Conservation (phyloP, 2,329 filamentous ascomycete species). For the Amylocarpus encephaloides region DNA sequence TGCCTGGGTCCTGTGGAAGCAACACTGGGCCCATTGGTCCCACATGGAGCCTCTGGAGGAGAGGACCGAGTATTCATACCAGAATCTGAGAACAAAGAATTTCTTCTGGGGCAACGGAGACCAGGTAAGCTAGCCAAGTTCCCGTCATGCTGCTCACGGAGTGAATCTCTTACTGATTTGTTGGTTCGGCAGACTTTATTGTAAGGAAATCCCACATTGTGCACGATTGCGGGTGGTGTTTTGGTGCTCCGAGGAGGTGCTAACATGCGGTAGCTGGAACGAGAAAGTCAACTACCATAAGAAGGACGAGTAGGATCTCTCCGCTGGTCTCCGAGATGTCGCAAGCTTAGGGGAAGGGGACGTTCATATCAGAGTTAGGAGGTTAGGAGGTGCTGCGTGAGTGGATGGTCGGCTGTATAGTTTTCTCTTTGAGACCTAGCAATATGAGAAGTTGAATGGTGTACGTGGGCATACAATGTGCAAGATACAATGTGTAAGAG, state of each 20-base stretch:
- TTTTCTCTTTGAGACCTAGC: too few relatives aligned
- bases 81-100: slow-evolving; percentile 97
- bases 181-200: slow-evolving; percentile 50
- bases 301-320: slow-evolving; percentile 24
- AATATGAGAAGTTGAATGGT: too few relatives aligned
- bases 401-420: too few relatives aligned
- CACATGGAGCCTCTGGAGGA: slow-evolving; percentile 87
- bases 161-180: slow-evolving; percentile 8
- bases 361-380: too few relatives aligned
- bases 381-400: too few relatives aligned
- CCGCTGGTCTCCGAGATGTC: slow-evolving; percentile 23
- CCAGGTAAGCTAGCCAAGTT: slow-evolving; percentile 56
- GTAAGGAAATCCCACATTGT: slow-evolving; percentile 41
- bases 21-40: slow-evolving; percentile 94
- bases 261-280: slow-evolving; percentile 70
- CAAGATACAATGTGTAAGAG: too few relatives aligned
- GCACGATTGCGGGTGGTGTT: too few relatives aligned
- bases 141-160: slow-evolving; percentile 10
- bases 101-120: slow-evolving; percentile 93
- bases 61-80: slow-evolving; percentile 87
- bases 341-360: slow-evolving; percentile 5
- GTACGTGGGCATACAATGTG: too few relatives aligned
- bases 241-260: slow-evolving; percentile 1
- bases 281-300: slow-evolving; percentile 94
- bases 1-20: slow-evolving; percentile 84